Percentiles rank a stretch among this genome's conserved stretches.
These are phyloP conservation scores for Silene conica DNA, from an alignment of 148 eudicot species.

Conservation along the genomic window DNA sequence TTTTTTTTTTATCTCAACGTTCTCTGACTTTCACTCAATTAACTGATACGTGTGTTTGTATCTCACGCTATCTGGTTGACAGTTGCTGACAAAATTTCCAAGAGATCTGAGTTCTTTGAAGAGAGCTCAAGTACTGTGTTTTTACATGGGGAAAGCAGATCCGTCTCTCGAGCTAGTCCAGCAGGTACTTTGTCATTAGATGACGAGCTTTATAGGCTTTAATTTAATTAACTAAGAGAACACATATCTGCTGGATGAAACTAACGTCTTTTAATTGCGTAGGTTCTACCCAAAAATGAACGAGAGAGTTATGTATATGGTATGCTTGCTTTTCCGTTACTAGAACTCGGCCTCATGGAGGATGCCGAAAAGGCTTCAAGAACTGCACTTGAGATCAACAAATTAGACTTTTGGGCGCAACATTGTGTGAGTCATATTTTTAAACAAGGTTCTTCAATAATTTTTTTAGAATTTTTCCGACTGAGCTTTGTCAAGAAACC, in stretches of 20 bases:
- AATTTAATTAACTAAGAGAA: not conserved
- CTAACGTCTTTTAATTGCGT: conserved; percentile 4
- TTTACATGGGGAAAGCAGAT: conserved; percentile 82
- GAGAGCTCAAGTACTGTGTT: conserved; percentile 82
- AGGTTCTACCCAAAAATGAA: conserved; percentile 69
- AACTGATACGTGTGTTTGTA: not conserved
- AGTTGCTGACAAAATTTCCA: conserved; percentile 72
- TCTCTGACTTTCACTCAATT: not conserved
- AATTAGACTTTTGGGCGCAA: conserved; percentile 80
- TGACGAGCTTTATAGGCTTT: not conserved
- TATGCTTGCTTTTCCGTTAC: conserved; percentile 82
- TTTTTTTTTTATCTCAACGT: not conserved
- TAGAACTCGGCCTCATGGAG: conserved; percentile 72
- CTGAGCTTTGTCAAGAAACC: no score
- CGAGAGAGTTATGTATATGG: conserved; percentile 64
- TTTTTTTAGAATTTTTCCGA: no score
- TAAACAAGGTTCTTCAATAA: no score
- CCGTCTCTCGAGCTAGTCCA: conserved; percentile 63
- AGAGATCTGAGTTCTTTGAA: conserved; percentile 73
- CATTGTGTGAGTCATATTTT: conserved; percentile 70
- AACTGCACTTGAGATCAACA: conserved; percentile 65
- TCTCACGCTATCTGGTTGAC: conserved; percentile 21
- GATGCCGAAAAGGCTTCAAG: conserved; percentile 74
- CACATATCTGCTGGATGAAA: not conserved
- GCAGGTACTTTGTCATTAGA: conserved; percentile 44